Evolutionary conservation across 2,329 filamentous ascomycete species (phyloP).

Genomic region (Penicillium sp.): DNA sequence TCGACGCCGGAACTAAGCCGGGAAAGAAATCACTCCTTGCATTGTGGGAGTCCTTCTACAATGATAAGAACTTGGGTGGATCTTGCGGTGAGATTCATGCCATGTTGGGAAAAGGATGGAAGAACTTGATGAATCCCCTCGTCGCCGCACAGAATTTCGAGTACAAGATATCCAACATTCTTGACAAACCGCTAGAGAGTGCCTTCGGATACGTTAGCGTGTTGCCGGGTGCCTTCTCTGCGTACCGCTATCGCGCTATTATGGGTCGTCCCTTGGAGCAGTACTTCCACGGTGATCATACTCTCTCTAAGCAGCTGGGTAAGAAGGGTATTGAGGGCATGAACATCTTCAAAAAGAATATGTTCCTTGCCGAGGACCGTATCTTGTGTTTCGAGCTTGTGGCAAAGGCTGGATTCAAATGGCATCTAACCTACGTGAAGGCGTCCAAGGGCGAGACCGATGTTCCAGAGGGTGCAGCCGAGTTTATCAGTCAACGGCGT

Average conservation of each 20-base stretch:
- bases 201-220: constrained; percentile 97
- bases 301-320: constrained; percentile 85
- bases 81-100: constrained; percentile 98
- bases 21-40: constrained; percentile 84
- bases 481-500: constrained; percentile 95
- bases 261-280: constrained; percentile 95
- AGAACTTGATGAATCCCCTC: constrained; percentile 87
- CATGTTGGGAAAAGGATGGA: constrained; percentile 86
- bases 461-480: constrained; percentile 89
- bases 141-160: constrained; percentile 97
- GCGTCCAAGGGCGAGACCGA: constrained; percentile 98
- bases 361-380: constrained; percentile 99
- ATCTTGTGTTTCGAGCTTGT: constrained; percentile 98
- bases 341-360: constrained; percentile 99
- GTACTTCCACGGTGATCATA: constrained; percentile 99
- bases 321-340: constrained; percentile 99
- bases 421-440: constrained; percentile 98
- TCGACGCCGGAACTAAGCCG: constrained; percentile 95
- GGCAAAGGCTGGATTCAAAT: constrained; percentile 96
- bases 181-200: constrained; percentile 93
- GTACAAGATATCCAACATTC: constrained; percentile 99
- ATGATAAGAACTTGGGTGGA: constrained; percentile 96
- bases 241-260: constrained; percentile 93
- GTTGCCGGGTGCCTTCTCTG: constrained; percentile 95
- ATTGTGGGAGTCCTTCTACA: constrained; percentile 97